Percentiles rank a stretch among this genome's conserved stretches.
Evolutionary conservation across 1,139 yeast genomes (phyloP).

Genomic region (Blastobotrys indianensis): DNA sequence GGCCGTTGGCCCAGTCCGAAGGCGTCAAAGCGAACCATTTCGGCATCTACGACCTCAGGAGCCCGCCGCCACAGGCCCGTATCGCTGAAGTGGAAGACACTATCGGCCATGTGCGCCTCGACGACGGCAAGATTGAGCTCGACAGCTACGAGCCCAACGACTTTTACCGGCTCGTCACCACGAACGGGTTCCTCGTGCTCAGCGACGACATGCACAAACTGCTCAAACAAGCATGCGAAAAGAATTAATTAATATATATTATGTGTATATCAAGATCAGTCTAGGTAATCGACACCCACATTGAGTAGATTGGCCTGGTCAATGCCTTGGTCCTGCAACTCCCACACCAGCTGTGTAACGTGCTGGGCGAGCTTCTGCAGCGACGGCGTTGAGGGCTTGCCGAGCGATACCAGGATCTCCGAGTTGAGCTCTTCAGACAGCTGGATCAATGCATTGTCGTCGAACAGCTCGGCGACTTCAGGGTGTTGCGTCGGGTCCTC

Average conservation of each 20-base stretch:
- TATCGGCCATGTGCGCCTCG: conserved; percentile 64
- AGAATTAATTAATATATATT: background rate
- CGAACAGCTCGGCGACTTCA: conserved; percentile 36
- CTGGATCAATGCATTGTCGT: conserved; percentile 34
- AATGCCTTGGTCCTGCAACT: conserved; percentile 30
- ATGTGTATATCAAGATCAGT: background rate
- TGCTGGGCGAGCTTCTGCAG: conserved; percentile 37
- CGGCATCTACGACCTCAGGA: conserved; percentile 70
- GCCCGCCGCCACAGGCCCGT: conserved; percentile 60
- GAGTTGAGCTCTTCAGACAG: conserved; percentile 42
- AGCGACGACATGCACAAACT: conserved; percentile 50
- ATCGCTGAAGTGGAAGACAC: conserved; percentile 69
- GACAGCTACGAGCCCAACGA: conserved; percentile 54
- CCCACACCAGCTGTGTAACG: conserved; percentile 32
- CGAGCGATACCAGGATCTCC: conserved; percentile 42
- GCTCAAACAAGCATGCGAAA: conserved; percentile 32
- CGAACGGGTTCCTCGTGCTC: conserved; percentile 51
- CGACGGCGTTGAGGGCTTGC: conserved; percentile 35
- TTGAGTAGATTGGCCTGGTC: conserved; percentile 34
- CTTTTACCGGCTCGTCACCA: conserved; percentile 54
- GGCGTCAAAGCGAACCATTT: conserved; percentile 40
- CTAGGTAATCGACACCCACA: conserved; percentile 34
- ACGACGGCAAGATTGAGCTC: conserved; percentile 45
- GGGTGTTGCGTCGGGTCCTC: conserved; percentile 39
- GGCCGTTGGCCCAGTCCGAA: conserved; percentile 57